phyloP scores from a whole-genome alignment of 176 grass and related monocot genomes.

The Chloris gayana region DNA sequence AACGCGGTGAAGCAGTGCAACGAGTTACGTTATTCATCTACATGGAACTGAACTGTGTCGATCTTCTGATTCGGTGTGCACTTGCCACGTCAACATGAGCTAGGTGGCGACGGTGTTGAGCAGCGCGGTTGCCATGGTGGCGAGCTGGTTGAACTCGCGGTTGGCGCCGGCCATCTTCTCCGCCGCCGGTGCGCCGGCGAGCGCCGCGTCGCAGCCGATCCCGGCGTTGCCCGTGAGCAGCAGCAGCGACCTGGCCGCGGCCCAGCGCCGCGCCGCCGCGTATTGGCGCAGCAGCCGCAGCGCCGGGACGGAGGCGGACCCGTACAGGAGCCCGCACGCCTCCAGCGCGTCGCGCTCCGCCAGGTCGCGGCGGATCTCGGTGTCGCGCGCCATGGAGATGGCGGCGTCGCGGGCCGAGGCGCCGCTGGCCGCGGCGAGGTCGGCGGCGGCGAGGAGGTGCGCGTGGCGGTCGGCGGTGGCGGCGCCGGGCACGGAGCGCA shows the following conservation, averaged over 20 bases:
- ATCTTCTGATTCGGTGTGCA: too few relatives aligned
- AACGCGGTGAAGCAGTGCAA: too few relatives aligned
- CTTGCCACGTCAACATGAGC: too few relatives aligned
- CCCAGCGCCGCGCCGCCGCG: conserved; percentile 33
- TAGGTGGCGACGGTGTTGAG: conserved; percentile 31
- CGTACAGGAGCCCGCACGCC: conserved; percentile 57
- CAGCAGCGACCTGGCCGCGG: conserved; percentile 15
- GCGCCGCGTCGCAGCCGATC: conserved; percentile 40
- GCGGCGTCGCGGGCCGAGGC: not conserved
- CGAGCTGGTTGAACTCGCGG: conserved; percentile 42
- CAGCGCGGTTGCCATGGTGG: conserved; percentile 46
- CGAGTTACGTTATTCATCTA: too few relatives aligned
- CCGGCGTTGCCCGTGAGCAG: conserved; percentile 23
- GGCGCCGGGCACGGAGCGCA: not conserved
- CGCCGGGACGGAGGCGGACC: conserved; percentile 39
- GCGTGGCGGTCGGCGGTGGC: conserved; percentile 21
- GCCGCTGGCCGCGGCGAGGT: conserved; percentile 40
- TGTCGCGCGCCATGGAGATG: too few relatives aligned
- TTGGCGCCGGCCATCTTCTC: conserved; percentile 6
- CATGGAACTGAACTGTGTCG: too few relatives aligned
- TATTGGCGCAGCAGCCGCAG: conserved; percentile 41
- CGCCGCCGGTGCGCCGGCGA: not conserved
- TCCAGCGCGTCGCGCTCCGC: conserved; percentile 22
- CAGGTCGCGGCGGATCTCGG: not conserved
- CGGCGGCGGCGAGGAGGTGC: conserved; percentile 45